phyloP scores from a whole-genome alignment of 2,329 filamentous ascomycete species.

The Fusarium buharicum region DNA sequence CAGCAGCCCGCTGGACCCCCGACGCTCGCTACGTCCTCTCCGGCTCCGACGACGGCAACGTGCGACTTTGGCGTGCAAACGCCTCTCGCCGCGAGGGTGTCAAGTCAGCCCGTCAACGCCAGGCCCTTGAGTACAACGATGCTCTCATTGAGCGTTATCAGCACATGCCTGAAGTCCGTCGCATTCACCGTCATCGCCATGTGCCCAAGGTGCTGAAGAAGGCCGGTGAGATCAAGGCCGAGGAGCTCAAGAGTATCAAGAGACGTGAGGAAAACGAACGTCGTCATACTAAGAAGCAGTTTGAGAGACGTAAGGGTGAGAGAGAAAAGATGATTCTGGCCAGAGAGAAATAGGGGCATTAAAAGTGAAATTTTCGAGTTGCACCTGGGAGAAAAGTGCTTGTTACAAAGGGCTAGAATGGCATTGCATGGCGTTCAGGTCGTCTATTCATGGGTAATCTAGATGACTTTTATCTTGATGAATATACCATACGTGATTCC shows the following conservation, averaged over 20 bases:
- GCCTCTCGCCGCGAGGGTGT: conserved; percentile 85
- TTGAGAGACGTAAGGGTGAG: conserved; percentile 77
- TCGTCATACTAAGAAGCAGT: conserved; percentile 87
- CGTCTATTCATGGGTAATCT: conserved; percentile 35
- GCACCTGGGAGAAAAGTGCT: conserved; percentile 20
- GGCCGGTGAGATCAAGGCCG: conserved; percentile 91
- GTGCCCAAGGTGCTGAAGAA: conserved; percentile 95
- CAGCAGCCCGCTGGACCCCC: conserved; percentile 84
- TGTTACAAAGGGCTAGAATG: conserved; percentile 38
- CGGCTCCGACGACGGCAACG: conserved; percentile 93
- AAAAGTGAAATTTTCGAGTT: conserved; percentile 26
- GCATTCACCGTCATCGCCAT: conserved; percentile 92
- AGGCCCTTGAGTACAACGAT: conserved; percentile 91
- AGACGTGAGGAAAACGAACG: conserved; percentile 93
- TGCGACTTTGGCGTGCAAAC: conserved; percentile 85
- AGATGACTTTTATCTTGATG: conserved; percentile 33
- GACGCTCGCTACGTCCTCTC: conserved; percentile 91
- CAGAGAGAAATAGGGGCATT: conserved; percentile 59
- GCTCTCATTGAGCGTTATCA: conserved; percentile 84
- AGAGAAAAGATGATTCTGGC: conserved; percentile 93
- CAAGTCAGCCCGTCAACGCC: conserved; percentile 84
- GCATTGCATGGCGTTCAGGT: conserved; percentile 52
- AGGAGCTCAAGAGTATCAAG: conserved; percentile 89
- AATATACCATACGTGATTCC: conserved; percentile 36
- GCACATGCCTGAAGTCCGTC: conserved; percentile 95